Base-by-base conservation (phyloP, 176 grass and related monocot species). In the Cocos nucifera region DNA sequence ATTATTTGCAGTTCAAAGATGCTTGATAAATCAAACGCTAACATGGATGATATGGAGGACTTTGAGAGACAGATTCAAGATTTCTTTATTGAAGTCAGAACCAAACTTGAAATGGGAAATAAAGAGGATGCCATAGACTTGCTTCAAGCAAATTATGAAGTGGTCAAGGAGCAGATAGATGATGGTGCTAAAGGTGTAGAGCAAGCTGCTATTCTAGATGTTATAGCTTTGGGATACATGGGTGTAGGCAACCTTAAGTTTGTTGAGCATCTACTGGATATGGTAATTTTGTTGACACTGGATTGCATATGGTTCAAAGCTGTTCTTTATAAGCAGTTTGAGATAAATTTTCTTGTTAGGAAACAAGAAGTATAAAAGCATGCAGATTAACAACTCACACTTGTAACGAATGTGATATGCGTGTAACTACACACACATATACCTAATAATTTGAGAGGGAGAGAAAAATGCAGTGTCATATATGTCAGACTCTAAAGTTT, bases 161-260 rank as follows among this genome's bases (percentile, higher is more conserved):
- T 49, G 32, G 78, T 80, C 21, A 74, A 57, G n/a, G 70, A 57
- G 6, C 64, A 80, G 20, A 80, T 80, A 15, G 32, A 80, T 16
- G 54, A 66, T 32, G 70, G 70, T 39, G 57, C 25, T 12, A 74
- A 61, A 61, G 70, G 70, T 24, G 69, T 80, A 56, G 70, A 69
- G 21, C 70, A 80, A 74, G 78, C 78, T 58, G 63, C 77, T 74
- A 17, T 74, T 74, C 59, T 80, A 54, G 64, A 80, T 16, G 61
- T 73, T 44, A 53, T 80, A 62, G 70, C 70, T n/a, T 74, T 80
- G 57, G 77, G 77, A 60, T 80, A 74, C 66, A 67, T 63, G 39
- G 57, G 50, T 32, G 17, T 44, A 4, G 77, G 70, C 12, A 50
- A 73, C 59, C 54, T 63, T 12, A 62, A 55, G 29, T 5, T 50